Evolutionary conservation across 768 basidiomycete species (phyloP), one percentile per base, ranked within the genome.

Genomic region (Lentinula aciculospora): DNA sequence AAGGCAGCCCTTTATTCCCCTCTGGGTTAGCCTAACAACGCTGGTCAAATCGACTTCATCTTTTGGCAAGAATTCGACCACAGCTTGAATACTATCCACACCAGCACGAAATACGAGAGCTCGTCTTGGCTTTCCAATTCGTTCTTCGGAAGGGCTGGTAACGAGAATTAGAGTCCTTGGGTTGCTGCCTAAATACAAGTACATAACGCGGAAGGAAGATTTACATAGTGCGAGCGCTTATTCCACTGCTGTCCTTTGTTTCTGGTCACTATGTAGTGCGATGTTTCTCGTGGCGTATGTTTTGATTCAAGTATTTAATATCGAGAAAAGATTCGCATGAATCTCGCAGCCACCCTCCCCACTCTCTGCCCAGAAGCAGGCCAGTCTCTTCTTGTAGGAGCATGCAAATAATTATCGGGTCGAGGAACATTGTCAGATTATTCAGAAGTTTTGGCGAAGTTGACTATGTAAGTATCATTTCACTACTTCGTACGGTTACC

Each of bases 11-110:
- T 92, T 88, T 5, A 89, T 83, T 25, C 83, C 72, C 54, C 88
- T 82, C 57, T 73, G 85, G n/a, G 88, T 88, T 55, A 94, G 66
- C 62, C 80, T 81, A 53, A 89, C 76, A 31, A 87, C 74, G 58
- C 77, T 81, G 25, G 74, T 65, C 40, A 91, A 76, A 65, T 93
- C 84, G 37, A 95, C 80, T 64, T 91, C 80, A 53, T 83, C 76
- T 61, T 84, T 85, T 0, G 81, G 84, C 10, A 95, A 70, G 65
- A 95, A 93, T 71, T 96, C 94, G 23, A 96, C 92, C 42, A 95
- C 81, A 45, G 89, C 89, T 67, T 92, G 89, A 8, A 81, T 69
- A 55, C 69, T 68, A 15, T 69, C 65, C 58, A 78, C 73, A 21
- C 85, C 83, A 23, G 82, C 79, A 48, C 89, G 87, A 69, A 94